Base-by-base conservation (phyloP, 1,139 yeast species). In the Geotrichum citri-aurantii region DNA sequence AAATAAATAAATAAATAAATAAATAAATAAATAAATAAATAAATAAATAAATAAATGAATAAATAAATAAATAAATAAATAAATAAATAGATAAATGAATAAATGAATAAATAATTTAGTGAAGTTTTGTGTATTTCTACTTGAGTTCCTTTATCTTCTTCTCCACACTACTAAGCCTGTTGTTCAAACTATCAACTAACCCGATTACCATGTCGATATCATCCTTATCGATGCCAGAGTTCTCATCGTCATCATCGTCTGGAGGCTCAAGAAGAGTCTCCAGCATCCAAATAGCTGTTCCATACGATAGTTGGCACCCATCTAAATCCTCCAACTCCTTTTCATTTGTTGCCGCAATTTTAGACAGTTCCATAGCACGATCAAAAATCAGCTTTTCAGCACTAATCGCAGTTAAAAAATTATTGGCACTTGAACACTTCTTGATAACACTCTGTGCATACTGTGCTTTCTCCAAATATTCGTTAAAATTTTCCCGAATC, bases 231-330 rank as follows among this genome's bases (percentile, higher is more conserved):
- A 59, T 58, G 19, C 62, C 42, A 23, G 47, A 19, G 24, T 48
- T 47, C 17, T 46, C 55, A 57, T 73, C 76, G 17, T 65, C 69
- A 23, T 64, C 68, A 26, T 62, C 59, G 19, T 61, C 42, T 27
- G 47, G 26, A 10, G 52, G 52, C 40, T 86, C 91, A 54, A 91
- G 73, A 49, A 92, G 75, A 0, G 96, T 90, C 69, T 90, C 95
- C 66, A 93, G 75, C 97, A 93, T 89, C 97, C 97, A 92, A 59
- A 92, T 82, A 0, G 97, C 87, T 0, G 97, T 88, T 8, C 95
- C 89, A 70, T 93, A 93, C 3, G 93, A 88, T 63, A 88, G 74
- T 72, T 91, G 96, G 73, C 97, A 92, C 8, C 88, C 90, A 54
- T 80, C 79, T 59, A 88, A 75, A 69, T 88, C 92, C 61, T 84